Percentiles rank a stretch among this genome's conserved stretches.
These are phyloP conservation scores for Fonsecaea multimorphosa DNA, from an alignment of 2,329 filamentous ascomycete species.

Conservation along the genomic window DNA sequence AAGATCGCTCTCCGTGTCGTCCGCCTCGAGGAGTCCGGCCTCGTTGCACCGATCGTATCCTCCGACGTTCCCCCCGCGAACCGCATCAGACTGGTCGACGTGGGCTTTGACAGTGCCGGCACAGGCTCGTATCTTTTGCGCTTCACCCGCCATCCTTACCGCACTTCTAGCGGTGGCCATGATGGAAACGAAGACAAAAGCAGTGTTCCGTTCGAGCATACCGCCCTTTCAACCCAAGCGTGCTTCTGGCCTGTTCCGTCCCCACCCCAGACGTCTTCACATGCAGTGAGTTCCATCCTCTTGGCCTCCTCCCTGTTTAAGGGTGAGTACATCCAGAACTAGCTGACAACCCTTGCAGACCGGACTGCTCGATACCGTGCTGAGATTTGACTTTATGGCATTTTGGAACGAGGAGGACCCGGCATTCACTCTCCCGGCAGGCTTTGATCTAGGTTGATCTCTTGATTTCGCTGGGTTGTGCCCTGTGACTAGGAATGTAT, in stretches of 20 bases:
- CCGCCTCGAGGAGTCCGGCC: conserved; percentile 24
- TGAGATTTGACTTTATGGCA: conserved; percentile 27
- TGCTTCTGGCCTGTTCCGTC: conserved; percentile 2
- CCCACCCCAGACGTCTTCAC: background rate
- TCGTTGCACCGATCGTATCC: conserved; percentile 19
- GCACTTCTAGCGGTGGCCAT: background rate
- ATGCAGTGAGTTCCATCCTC: conserved; percentile 15
- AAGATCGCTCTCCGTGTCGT: conserved; percentile 25
- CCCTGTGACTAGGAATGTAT: too few species aligned
- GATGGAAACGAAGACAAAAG: background rate
- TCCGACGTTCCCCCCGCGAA: conserved; percentile 28
- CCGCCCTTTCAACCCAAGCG: conserved; percentile 12
- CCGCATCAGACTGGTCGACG: conserved; percentile 20
- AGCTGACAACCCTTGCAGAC: background rate
- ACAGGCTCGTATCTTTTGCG: conserved; percentile 10
- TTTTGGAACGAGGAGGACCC: conserved; percentile 26
- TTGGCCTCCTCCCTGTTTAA: background rate
- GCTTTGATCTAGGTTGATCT: conserved; percentile 2
- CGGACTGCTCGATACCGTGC: conserved; percentile 12
- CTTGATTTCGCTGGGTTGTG: background rate
- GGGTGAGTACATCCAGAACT: background rate
- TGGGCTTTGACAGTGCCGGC: background rate
- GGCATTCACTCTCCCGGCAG: conserved; percentile 11
- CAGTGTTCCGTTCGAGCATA: background rate
- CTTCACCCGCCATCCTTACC: conserved; percentile 18